Conservation (phyloP, 139 green algal genomes). For the Ostreobium quekettii region DNA sequence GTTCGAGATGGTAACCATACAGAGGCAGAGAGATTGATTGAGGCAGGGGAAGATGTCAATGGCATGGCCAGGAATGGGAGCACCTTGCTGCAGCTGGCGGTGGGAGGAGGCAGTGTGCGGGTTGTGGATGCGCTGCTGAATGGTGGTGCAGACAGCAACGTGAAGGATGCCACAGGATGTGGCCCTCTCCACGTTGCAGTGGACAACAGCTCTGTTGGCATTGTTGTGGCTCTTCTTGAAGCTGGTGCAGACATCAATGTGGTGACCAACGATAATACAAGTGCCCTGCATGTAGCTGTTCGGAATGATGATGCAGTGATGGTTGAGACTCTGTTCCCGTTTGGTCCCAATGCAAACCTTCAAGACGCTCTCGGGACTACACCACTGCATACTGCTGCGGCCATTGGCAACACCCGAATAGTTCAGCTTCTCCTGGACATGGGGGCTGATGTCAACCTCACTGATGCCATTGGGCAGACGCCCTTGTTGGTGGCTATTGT, state of each 20-base stretch:
- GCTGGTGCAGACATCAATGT: no score
- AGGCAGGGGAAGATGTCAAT: no score
- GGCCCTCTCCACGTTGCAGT: neutral
- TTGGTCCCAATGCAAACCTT: neutral
- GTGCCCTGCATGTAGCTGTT: no score
- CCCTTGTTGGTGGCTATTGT: no score
- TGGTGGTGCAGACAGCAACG: neutral
- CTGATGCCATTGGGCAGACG: no score
- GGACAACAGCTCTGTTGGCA: neutral
- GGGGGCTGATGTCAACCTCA: no score
- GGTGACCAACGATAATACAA: no score
- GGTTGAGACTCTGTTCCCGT: neutral
- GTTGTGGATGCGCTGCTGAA: neutral
- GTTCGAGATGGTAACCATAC: no score
- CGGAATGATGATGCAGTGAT: neutral
- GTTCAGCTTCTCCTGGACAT: conserved; percentile 2
- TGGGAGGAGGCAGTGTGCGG: neutral
- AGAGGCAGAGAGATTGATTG: no score
- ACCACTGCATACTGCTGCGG: neutral
- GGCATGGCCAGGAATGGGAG: no score
- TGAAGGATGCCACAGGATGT: neutral
- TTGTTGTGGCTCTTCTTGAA: neutral
- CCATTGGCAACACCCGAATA: conserved; percentile 2
- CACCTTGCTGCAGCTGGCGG: no score
- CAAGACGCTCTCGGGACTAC: neutral